Evolutionary conservation across 345 rosid species (phyloP).

Genomic region (Psidium guajava): DNA sequence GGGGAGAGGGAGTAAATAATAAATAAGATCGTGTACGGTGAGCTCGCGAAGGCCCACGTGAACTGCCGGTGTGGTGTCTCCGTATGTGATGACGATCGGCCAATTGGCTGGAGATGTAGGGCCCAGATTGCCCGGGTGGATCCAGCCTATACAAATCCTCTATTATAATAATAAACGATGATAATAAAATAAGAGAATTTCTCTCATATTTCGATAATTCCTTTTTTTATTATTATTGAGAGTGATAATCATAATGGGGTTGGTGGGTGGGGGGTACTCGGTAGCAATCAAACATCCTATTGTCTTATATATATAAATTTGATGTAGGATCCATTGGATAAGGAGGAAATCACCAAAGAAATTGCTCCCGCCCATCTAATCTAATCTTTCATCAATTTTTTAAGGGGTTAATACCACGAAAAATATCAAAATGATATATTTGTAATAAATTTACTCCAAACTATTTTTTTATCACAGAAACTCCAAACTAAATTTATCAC

Average conservation of each 20-base stretch:
- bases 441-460: too few species aligned
- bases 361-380: background rate
- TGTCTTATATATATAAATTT: background rate
- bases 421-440: too few species aligned
- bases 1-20: too few species aligned
- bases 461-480: too few species aligned
- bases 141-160: background rate
- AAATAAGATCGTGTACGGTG: background rate
- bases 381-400: background rate
- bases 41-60: background rate
- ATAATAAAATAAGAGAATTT: background rate
- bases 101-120: background rate
- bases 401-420: too few species aligned
- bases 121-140: background rate
- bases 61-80: background rate
- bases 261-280: background rate
- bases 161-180: background rate
- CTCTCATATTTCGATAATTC: background rate
- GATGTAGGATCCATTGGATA: background rate
- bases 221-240: too few species aligned
- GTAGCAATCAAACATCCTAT: background rate
- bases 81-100: background rate
- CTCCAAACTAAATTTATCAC: too few species aligned
- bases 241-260: background rate
- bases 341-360: background rate